A percentile compares a stretch with the other conserved stretches of the same genome.
Evolutionary conservation across 2,329 filamentous ascomycete species (phyloP).

Genomic region (Cladosporium sp.): DNA sequence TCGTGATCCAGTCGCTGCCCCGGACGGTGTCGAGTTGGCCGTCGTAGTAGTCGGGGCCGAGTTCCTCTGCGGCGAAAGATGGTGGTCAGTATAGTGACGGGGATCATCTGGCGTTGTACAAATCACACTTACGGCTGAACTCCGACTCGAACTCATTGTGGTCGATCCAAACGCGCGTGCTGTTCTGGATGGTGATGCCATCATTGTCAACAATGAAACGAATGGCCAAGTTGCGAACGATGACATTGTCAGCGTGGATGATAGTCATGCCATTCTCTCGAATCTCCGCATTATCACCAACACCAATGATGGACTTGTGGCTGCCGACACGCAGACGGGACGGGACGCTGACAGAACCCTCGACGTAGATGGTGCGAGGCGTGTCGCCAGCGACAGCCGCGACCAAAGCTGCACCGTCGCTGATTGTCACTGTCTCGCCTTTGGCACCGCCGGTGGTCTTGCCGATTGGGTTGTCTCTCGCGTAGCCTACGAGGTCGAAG

Average conservation of each 20-base stretch:
- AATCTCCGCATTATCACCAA: conserved; percentile 34
- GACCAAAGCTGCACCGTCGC: conserved; percentile 36
- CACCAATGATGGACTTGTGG: conserved; percentile 43
- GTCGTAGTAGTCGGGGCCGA: conserved; percentile 29
- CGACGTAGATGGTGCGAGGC: conserved; percentile 42
- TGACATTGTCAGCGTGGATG: conserved; percentile 36
- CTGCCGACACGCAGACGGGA: conserved; percentile 42
- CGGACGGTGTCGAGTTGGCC: conserved; percentile 46
- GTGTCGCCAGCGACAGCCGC: conserved; percentile 42
- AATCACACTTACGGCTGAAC: too few relatives aligned
- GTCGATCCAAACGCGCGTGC: conserved; percentile 46
- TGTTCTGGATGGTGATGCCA: conserved; percentile 42
- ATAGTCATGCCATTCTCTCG: conserved; percentile 36
- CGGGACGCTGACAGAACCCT: conserved; percentile 40
- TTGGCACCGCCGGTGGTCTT: conserved; percentile 38
- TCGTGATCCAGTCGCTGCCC: conserved; percentile 44
- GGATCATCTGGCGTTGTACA: too few relatives aligned
- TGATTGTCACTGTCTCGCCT: conserved; percentile 33
- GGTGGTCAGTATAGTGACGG: too few relatives aligned
- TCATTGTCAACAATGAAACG: conserved; percentile 39
- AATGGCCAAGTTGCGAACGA: conserved; percentile 38
- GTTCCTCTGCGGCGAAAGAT: conserved; percentile 1
- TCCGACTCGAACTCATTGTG: conserved; percentile 47
- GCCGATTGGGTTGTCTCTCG: conserved; percentile 22
- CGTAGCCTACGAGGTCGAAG: conserved; percentile 18